Evolutionary conservation across 2,329 filamentous ascomycete genomes (phyloP).

Genomic region (Alternaria conjuncta): DNA sequence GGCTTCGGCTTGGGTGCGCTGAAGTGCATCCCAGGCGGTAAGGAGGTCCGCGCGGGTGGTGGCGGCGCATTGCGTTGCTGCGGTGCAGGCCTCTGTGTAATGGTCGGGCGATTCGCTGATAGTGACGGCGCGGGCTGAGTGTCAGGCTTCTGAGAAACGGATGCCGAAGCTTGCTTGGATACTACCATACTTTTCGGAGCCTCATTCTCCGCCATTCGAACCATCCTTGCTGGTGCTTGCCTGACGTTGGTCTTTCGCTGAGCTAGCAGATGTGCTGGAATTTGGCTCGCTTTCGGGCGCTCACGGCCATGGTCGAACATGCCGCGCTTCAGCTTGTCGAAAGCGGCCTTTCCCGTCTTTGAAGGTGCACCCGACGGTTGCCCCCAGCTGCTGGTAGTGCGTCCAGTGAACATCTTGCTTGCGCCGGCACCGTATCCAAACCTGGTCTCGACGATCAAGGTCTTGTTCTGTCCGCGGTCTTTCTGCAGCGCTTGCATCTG

Average conservation of each 20-base stretch:
- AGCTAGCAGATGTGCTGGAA: slow-evolving; percentile 37
- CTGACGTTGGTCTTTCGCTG: slow-evolving; percentile 30
- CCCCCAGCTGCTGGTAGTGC: slow-evolving; percentile 27
- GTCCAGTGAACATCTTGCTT: slow-evolving; percentile 22
- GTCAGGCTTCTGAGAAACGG: slow-evolving; percentile 18
- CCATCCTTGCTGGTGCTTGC: slow-evolving; percentile 39
- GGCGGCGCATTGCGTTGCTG: slow-evolving; percentile 16
- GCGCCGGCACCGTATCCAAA: slow-evolving; percentile 30
- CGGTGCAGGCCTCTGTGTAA: slow-evolving; percentile 29
- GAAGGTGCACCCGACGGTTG: slow-evolving; percentile 32
- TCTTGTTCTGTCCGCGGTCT: slow-evolving; percentile 39
- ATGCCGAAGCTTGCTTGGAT: slow-evolving; percentile 34
- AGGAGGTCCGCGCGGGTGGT: slow-evolving; percentile 26
- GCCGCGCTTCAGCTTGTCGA: slow-evolving; percentile 43
- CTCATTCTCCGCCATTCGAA: slow-evolving; percentile 39
- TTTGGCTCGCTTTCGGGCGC: slow-evolving; percentile 35
- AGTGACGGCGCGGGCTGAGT: slow-evolving; percentile 8
- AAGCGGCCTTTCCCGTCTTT: slow-evolving; percentile 45
- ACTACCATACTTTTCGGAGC: slow-evolving; percentile 32
- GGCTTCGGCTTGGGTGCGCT: slow-evolving; percentile 32
- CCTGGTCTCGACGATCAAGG: slow-evolving; percentile 37
- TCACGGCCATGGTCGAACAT: slow-evolving; percentile 44
- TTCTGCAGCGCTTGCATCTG: slow-evolving; percentile 42
- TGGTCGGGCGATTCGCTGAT: slow-evolving; percentile 21
- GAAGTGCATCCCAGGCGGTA: slow-evolving; percentile 40